Evolutionary conservation across 345 rosid genomes (phyloP), one percentile per base, ranked within the genome.

Genomic region (Lepidium aucheri): DNA sequence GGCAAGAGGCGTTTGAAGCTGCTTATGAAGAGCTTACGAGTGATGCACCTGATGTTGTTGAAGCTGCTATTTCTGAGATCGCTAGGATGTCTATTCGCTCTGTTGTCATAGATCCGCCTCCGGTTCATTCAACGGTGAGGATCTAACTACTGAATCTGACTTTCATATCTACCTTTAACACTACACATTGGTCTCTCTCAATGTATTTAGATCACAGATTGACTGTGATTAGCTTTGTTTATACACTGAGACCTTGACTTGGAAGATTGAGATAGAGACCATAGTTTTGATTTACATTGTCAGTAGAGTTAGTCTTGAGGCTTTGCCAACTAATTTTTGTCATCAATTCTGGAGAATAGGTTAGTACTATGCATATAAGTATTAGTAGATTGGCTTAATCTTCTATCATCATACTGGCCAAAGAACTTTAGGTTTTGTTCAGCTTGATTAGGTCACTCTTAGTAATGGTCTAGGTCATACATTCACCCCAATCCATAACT

Each of bases 1-100:
- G 96, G 96, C 88, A 80, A 57, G 85, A 84, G 67, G 96, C 96
- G 0, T 88, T 84, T 30, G 90, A 84, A 73, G 90, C 90, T 74
- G 96, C 92, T 11, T 88, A 88, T 44, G 92, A 83, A 67, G 96
- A 86, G 69, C 74, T 88, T 46, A 88, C 81, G 11, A 88, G 85
- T 65, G 92, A 88, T 65, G 78, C 50, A 11, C 74, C 88, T 49
- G 83, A 77, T 45, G 82, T 81, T 26, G 81, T 77, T 9, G 90
- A 88, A 13, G 82, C 85, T 66, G 90, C 88, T 36, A 68, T 86
- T 43, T 6, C 79, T 0, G 92, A 88, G 85, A 86, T 88, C 69
- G 88, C 90, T 3, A 86, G 84, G 88, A 86, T 86, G 92, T 88
- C 92, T 16, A 71, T 80, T 39, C 84, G 85, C 50, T 84, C 84